Conservation (phyloP, 768 basidiomycete genomes). For the Ramaria sp. region DNA sequence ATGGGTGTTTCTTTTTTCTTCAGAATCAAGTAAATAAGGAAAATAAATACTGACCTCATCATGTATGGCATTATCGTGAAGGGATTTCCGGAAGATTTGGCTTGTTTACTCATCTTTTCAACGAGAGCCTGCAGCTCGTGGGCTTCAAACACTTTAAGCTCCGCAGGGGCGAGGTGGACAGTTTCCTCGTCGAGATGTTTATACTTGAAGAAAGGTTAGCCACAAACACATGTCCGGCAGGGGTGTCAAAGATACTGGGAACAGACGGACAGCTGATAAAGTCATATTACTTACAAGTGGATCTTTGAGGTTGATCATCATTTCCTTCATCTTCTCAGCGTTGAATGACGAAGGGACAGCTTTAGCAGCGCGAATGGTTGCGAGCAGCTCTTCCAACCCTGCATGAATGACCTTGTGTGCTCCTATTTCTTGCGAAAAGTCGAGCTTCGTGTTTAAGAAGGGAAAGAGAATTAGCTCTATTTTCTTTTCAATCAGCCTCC, state of each 20-base stretch:
- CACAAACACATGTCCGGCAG: not conserved
- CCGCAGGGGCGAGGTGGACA: conserved; percentile 21
- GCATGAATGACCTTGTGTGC: conserved; percentile 26
- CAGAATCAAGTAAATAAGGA: not conserved
- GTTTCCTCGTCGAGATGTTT: conserved; percentile 28
- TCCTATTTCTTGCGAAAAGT: conserved; percentile 25
- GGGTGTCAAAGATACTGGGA: too few relatives aligned
- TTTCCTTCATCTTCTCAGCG: conserved; percentile 16
- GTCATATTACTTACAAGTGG: conserved; percentile 20
- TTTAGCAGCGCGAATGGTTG: conserved; percentile 16
- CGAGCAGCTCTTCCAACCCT: conserved; percentile 19
- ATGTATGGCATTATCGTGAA: conserved; percentile 26
- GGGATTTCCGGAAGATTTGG: conserved; percentile 24
- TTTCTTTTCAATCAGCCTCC: not conserved
- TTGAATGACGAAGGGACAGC: conserved; percentile 23
- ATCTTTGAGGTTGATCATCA: conserved; percentile 20
- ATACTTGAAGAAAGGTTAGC: conserved; percentile 17
- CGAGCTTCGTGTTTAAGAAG: conserved; percentile 25
- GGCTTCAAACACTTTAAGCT: conserved; percentile 21
- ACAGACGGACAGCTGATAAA: too few relatives aligned
- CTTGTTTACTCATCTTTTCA: conserved; percentile 19
- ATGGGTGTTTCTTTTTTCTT: not conserved
- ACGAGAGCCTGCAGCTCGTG: conserved; percentile 20
- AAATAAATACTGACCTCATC: conserved; percentile 19
- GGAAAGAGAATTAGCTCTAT: conserved; percentile 25